Percentiles rank a stretch among this genome's conserved stretches.
phyloP scores from a whole-genome alignment of 2,329 filamentous ascomycete genomes.

The Ploettnerulaceae sp. region DNA sequence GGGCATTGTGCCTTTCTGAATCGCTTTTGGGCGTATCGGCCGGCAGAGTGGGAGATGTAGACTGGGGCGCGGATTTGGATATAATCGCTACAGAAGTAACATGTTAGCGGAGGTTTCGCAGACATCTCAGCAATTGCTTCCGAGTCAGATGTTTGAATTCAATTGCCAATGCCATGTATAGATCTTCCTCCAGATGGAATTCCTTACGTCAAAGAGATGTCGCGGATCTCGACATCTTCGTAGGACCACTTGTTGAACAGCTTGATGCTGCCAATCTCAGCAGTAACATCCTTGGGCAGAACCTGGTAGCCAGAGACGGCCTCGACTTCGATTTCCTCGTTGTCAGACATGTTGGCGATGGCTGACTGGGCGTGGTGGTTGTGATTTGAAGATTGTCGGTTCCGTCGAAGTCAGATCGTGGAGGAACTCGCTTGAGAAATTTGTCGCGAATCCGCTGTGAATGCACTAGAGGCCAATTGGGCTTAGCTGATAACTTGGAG shows the following conservation, averaged over 20 bases:
- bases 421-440: slow-evolving; percentile 2
- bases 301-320: slow-evolving; percentile 68
- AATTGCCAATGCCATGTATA: slow-evolving; percentile 24
- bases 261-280: slow-evolving; percentile 89
- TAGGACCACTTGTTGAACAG: slow-evolving; percentile 98
- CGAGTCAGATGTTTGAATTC: neutral
- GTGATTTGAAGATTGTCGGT: slow-evolving; percentile 12
- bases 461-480: neutral
- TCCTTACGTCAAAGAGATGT: slow-evolving; percentile 98
- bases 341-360: slow-evolving; percentile 78
- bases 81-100: slow-evolving; percentile 72
- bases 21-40: slow-evolving; percentile 97
- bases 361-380: slow-evolving; percentile 24
- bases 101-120: slow-evolving; percentile 31
- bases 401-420: neutral
- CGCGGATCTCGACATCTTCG: slow-evolving; percentile 98
- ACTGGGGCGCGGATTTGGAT: slow-evolving; percentile 98
- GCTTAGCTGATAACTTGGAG: neutral
- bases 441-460: neutral
- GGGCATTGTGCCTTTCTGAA: slow-evolving; percentile 99
- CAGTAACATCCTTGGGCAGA: slow-evolving; percentile 88
- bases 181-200: slow-evolving; percentile 20
- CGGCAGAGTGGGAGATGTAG: slow-evolving; percentile 98
- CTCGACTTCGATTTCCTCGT: slow-evolving; percentile 90
- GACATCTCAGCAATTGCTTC: slow-evolving; percentile 1